phyloP scores from a whole-genome alignment of 2,329 filamentous ascomycete genomes.

The Plectosphaerella plurivora region DNA sequence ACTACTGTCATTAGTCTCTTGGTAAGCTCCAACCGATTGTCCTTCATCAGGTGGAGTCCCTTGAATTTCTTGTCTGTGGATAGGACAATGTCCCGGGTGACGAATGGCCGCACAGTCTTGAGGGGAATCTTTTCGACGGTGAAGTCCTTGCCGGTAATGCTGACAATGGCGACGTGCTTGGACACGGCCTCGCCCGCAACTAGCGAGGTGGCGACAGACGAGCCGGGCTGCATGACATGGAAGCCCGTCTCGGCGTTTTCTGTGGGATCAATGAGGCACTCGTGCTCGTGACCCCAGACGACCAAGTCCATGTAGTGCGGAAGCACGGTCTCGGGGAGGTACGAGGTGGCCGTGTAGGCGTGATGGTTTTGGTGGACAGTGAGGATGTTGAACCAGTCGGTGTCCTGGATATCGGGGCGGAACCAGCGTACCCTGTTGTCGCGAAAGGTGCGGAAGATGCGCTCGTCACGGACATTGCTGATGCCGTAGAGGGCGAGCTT shows the following conservation, averaged over 20 bases:
- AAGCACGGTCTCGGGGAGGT: slow-evolving; percentile 87
- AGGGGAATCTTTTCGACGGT: slow-evolving; percentile 74
- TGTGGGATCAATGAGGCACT: slow-evolving; percentile 82
- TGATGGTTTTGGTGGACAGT: slow-evolving; percentile 95
- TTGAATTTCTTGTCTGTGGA: slow-evolving; percentile 72
- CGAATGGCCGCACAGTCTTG: slow-evolving; percentile 86
- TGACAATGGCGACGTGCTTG: slow-evolving; percentile 87
- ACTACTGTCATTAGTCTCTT: slow-evolving; percentile 72
- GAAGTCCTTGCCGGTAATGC: slow-evolving; percentile 78
- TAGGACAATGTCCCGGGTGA: slow-evolving; percentile 77
- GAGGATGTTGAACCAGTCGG: slow-evolving; percentile 95
- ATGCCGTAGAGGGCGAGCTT: slow-evolving; percentile 92
- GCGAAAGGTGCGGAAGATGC: slow-evolving; percentile 87
- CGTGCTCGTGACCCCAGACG: slow-evolving; percentile 96
- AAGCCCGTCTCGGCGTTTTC: slow-evolving; percentile 86
- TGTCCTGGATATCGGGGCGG: slow-evolving; percentile 70
- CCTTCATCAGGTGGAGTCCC: slow-evolving; percentile 71
- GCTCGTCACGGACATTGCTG: slow-evolving; percentile 93
- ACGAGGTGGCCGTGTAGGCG: slow-evolving; percentile 87
- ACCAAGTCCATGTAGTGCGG: slow-evolving; percentile 89
- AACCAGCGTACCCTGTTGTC: slow-evolving; percentile 95
- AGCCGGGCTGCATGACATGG: slow-evolving; percentile 95
- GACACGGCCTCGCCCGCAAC: slow-evolving; percentile 84
- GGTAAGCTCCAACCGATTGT: slow-evolving; percentile 79
- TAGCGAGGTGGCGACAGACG: slow-evolving; percentile 90